Percentiles rank a stretch among this genome's conserved stretches.
Conservation (phyloP, 1,284 basidiomycete genomes). For the Leccinum fuscescens region DNA sequence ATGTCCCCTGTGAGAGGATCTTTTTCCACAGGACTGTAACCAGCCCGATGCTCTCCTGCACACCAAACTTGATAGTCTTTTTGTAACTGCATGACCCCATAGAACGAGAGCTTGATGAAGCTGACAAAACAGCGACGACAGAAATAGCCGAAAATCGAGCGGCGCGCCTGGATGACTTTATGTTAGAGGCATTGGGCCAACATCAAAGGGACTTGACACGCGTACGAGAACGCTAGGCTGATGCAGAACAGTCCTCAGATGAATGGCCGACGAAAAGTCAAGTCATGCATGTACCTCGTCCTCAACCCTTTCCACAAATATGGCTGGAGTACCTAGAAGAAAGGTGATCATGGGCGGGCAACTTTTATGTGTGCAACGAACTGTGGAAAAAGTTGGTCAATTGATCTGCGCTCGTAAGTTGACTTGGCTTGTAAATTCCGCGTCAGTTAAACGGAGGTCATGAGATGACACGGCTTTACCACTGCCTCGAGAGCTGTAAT, state of each 20-base stretch:
- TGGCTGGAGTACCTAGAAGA: slow-evolving; percentile 44
- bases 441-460: slow-evolving; percentile 14
- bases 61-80: slow-evolving; percentile 66
- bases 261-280: background rate
- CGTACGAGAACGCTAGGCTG: slow-evolving; percentile 34
- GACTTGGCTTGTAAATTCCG: slow-evolving; percentile 38
- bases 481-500: slow-evolving; percentile 40
- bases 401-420: slow-evolving; percentile 53
- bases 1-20: slow-evolving; percentile 58
- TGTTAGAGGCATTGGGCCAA: background rate
- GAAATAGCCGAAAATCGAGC: slow-evolving; percentile 80
- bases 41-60: slow-evolving; percentile 43
- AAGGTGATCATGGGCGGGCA: slow-evolving; percentile 2
- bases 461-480: slow-evolving; percentile 34
- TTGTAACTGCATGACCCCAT: slow-evolving; percentile 60
- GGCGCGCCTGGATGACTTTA: slow-evolving; percentile 39
- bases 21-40: slow-evolving; percentile 50
- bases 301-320: slow-evolving; percentile 54
- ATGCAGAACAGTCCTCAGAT: slow-evolving; percentile 4
- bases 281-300: slow-evolving; percentile 39
- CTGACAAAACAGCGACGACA: slow-evolving; percentile 70
- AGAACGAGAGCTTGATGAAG: slow-evolving; percentile 72
- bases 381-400: slow-evolving; percentile 64
- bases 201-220: background rate
- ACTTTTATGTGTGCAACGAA: slow-evolving; percentile 32